Percentiles rank a stretch among this genome's conserved stretches.
These are phyloP conservation scores for Penicillium samsonianum DNA, from an alignment of 495 filamentous ascomycete genomes.

Conservation along the genomic window DNA sequence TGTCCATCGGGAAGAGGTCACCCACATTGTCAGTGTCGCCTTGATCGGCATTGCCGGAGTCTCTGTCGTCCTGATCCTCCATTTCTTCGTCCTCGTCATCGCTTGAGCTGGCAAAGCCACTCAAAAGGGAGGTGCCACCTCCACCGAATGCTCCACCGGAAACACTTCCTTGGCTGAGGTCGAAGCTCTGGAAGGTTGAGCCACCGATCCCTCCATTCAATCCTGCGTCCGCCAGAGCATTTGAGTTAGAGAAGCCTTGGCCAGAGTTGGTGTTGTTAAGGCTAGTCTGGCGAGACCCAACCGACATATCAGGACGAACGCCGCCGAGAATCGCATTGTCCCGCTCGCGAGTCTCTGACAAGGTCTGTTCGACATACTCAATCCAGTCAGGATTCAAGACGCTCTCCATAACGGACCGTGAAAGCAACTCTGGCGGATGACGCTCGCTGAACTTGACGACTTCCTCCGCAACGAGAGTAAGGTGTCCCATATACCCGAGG, in stretches of 20 bases:
- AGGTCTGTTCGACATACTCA: slow-evolving; percentile 89
- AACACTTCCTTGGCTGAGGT: slow-evolving; percentile 67
- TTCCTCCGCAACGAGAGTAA: slow-evolving; percentile 96
- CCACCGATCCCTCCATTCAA: slow-evolving; percentile 56
- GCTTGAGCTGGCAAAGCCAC: slow-evolving; percentile 93
- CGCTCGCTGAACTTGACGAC: slow-evolving; percentile 98
- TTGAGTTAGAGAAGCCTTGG: slow-evolving; percentile 62
- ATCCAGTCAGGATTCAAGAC: slow-evolving; percentile 89
- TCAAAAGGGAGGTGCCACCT: slow-evolving; percentile 70
- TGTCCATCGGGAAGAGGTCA: slow-evolving; percentile 58
- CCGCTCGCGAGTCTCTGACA: slow-evolving; percentile 91
- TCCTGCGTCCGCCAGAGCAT: slow-evolving; percentile 75
- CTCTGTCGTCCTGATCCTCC: slow-evolving; percentile 76
- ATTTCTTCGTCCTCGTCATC: slow-evolving; percentile 97
- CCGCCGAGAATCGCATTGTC: slow-evolving; percentile 99
- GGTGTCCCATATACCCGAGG: slow-evolving; percentile 97
- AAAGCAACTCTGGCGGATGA: slow-evolving; percentile 84
- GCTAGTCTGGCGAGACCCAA: slow-evolving; percentile 65
- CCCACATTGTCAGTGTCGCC: slow-evolving; percentile 66
- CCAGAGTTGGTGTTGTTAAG: slow-evolving; percentile 61
- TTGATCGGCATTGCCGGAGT: slow-evolving; percentile 34
- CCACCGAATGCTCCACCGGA: slow-evolving; percentile 66
- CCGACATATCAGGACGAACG: slow-evolving; percentile 83
- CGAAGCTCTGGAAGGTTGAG: slow-evolving; percentile 70
- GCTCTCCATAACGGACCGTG: slow-evolving; percentile 79